These are phyloP conservation scores for Metarhizium brunneum DNA, from an alignment of 2,329 filamentous ascomycete genomes.

Conservation along the genomic window DNA sequence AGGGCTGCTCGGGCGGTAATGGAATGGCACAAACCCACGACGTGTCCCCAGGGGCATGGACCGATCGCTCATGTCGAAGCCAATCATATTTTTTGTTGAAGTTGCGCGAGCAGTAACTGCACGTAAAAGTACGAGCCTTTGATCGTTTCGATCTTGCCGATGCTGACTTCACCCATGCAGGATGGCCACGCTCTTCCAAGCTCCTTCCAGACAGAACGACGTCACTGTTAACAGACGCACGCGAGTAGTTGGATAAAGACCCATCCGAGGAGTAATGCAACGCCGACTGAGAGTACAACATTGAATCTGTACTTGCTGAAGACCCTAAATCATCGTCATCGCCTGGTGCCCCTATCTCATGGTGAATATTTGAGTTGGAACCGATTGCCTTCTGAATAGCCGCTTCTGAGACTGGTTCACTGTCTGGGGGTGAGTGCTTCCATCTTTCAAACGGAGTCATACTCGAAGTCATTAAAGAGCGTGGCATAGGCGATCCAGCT, in stretches of 20 bases:
- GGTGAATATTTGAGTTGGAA: neutral
- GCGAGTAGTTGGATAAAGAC: constrained; percentile 7
- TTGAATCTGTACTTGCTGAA: constrained; percentile 21
- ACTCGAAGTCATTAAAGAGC: constrained; percentile 16
- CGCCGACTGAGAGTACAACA: constrained; percentile 12
- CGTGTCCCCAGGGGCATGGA: constrained; percentile 33
- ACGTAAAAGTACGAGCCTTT: constrained; percentile 21
- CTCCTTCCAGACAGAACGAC: constrained; percentile 2
- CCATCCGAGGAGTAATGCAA: constrained; percentile 13
- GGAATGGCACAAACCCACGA: constrained; percentile 41
- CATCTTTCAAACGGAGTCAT: constrained; percentile 38
- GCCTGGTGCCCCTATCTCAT: neutral
- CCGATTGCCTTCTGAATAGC: constrained; percentile 26
- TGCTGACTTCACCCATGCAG: constrained; percentile 7
- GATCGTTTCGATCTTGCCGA: constrained; percentile 6
- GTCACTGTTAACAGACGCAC: constrained; percentile 9
- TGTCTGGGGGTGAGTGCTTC: constrained; percentile 32
- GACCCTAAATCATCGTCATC: constrained; percentile 20
- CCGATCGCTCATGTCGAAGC: constrained; percentile 39
- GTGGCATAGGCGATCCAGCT: constrained; percentile 34
- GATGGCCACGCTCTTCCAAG: constrained; percentile 2
- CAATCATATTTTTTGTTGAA: constrained; percentile 33
- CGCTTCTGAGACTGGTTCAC: constrained; percentile 30
- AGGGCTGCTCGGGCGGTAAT: constrained; percentile 22
- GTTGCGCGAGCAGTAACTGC: constrained; percentile 27